Conservation (phyloP, 106 monocot species). For the Hemerocallis citrina region DNA sequence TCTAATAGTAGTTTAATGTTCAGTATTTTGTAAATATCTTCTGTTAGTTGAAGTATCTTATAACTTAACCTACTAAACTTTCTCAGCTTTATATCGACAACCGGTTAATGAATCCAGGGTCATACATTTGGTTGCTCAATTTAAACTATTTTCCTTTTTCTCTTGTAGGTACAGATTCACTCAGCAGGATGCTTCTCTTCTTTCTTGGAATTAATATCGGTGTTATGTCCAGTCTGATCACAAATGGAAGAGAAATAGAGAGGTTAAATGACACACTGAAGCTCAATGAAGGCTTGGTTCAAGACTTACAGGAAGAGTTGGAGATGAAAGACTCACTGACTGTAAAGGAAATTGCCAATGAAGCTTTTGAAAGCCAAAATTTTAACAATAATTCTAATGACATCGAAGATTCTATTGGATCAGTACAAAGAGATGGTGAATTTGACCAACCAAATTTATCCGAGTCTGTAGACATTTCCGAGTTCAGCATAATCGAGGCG, state of each 20-base stretch:
- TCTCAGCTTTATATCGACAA: no score
- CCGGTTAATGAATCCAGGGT: background rate
- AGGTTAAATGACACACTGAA: slow-evolving; percentile 46
- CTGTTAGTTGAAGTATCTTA: no score
- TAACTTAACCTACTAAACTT: no score
- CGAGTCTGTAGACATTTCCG: slow-evolving; percentile 13
- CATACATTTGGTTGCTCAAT: background rate
- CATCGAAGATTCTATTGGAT: slow-evolving; percentile 1
- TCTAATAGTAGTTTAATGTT: background rate
- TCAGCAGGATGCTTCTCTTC: slow-evolving; percentile 33
- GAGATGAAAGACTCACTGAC: slow-evolving; percentile 72
- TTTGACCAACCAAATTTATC: background rate
- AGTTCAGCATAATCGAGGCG: slow-evolving; percentile 66
- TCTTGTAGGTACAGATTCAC: slow-evolving; percentile 20
- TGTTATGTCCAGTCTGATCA: slow-evolving; percentile 28
- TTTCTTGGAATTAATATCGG: slow-evolving; percentile 63
- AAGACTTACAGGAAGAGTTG: slow-evolving; percentile 84
- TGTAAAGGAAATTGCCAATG: slow-evolving; percentile 44
- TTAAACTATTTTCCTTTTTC: background rate
- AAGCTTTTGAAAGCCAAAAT: slow-evolving; percentile 8
- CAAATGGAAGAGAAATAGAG: slow-evolving; percentile 54
- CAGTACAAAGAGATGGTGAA: background rate
- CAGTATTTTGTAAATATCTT: no score
- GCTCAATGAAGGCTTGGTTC: slow-evolving; percentile 60
- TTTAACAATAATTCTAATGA: slow-evolving; percentile 3